These are phyloP conservation scores for Ophiocordyceps sinensis DNA, from an alignment of 2,329 filamentous ascomycete species.

Conservation along the genomic window DNA sequence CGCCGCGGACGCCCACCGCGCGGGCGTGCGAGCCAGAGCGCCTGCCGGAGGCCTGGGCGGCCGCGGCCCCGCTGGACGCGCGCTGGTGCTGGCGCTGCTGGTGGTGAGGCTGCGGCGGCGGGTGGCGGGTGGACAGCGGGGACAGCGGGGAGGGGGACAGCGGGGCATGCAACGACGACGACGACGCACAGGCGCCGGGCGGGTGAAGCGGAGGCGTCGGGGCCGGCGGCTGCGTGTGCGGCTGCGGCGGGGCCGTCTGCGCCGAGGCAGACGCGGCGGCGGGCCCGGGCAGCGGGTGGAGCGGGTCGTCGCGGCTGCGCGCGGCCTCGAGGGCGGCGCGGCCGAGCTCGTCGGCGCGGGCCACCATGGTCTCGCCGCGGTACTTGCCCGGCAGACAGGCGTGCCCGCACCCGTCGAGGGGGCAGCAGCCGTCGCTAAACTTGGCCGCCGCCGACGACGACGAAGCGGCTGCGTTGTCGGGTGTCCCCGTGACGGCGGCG, in stretches of 20 bases:
- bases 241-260: not conserved
- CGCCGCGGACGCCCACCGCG: constrained; percentile 20
- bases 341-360: constrained; percentile 36
- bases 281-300: constrained; percentile 1
- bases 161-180: not conserved
- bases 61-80: too few species aligned
- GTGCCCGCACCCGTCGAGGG: constrained; percentile 50
- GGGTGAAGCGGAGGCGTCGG: not conserved
- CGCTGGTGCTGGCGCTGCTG: constrained; percentile 8
- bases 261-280: not conserved
- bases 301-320: constrained; percentile 12
- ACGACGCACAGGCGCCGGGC: not conserved
- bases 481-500: constrained; percentile 15
- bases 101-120: not conserved
- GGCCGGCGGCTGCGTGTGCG: too few species aligned
- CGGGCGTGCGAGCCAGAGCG: constrained; percentile 12
- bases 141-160: not conserved
- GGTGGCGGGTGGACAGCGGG: not conserved
- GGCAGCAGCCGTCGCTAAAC: constrained; percentile 43
- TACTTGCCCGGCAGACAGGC: constrained; percentile 45
- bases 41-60: constrained; percentile 2
- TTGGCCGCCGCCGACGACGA: constrained; percentile 8
- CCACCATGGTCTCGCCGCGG: constrained; percentile 30
- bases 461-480: constrained; percentile 4
- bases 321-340: constrained; percentile 28